Conservation (phyloP, 2,329 filamentous ascomycete species). For the Boeremia exigua region DNA sequence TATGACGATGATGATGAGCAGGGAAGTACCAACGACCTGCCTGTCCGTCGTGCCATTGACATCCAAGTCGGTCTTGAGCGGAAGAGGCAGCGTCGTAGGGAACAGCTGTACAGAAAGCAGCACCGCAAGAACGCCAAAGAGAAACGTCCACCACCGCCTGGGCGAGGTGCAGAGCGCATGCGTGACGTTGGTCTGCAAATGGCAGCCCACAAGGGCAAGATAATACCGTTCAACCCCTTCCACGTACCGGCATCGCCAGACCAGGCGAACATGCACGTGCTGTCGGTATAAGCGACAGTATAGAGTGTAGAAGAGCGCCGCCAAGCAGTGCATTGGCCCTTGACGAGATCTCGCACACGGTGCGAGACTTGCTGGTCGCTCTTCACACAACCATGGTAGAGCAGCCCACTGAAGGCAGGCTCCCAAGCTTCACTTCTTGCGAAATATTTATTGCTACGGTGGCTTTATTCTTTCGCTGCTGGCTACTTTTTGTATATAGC, state of each 20-base stretch:
- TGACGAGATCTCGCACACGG: conserved; percentile 31
- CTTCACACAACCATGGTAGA: conserved; percentile 31
- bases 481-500: conserved; percentile 33
- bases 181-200: conserved; percentile 86
- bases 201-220: conserved; percentile 68
- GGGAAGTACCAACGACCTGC: conserved; percentile 56
- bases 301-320: conserved; percentile 48
- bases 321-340: conserved; percentile 38
- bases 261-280: conserved; percentile 51
- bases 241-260: conserved; percentile 35
- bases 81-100: conserved; percentile 89
- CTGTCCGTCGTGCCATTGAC: conserved; percentile 91
- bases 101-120: conserved; percentile 90
- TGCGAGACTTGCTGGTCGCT: conserved; percentile 48
- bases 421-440: conserved; percentile 20
- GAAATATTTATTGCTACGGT: conserved; percentile 18
- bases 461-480: conserved; percentile 16
- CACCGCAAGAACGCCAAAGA: conserved; percentile 81
- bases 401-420: conserved; percentile 10
- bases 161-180: conserved; percentile 93
- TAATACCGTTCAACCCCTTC: conserved; percentile 33
- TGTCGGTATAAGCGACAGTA: conserved; percentile 47
- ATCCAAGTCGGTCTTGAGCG: conserved; percentile 90
- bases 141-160: conserved; percentile 71
- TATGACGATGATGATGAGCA: conserved; percentile 51